Base-by-base conservation (phyloP, 2,329 filamentous ascomycete species). In the Anthostomella pinea region DNA sequence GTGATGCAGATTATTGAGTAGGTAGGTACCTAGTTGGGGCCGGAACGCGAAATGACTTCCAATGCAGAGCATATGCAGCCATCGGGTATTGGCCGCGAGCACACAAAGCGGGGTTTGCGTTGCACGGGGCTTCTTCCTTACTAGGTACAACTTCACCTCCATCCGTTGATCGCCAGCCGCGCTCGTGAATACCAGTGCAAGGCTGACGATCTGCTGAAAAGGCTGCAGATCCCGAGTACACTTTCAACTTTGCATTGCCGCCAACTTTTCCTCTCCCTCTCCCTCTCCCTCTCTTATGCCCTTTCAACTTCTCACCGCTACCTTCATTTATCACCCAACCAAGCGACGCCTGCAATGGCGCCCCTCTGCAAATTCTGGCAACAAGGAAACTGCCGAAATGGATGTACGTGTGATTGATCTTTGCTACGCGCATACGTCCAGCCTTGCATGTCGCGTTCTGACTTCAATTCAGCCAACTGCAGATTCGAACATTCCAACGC, bases 311-410 rank as follows among this genome's bases (percentile, higher is more conserved):
- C 13, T 30, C 9, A 10, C 18, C 9, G 14, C 5, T 16, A 3
- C 13, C n/a, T 25, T 24, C 32, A 13, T 26, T 2, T 7, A 26
- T 13, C 15, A 21, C 19, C 10, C 3, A 21, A 17, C 18, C 21
- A 20, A 19, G 23, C 21, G 24, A 13, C n/a, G n/a, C n/a, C n/a
- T n/a, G n/a, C n/a, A 21, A 59, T 70, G 68, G 53, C 57, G 29
- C 56, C 56, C 19, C 56, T 83, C 38, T 87, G 83, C 67, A 72
- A 63, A 46, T 87, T 77, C 59, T 87, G 71, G 54, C 72, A 75
- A 56, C 72, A 81, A 57, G 81, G 81, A 27, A 70, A 69, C 45
- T 88, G 83, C 67, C 77, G 67, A 53, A 79, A 74, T 56, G 82
- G 82, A 63, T 68, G 81, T 82, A 67, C 46, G 69, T n/a, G n/a